Percentiles rank a stretch among this genome's conserved stretches.
phyloP scores from a whole-genome alignment of 2,329 filamentous ascomycete species.

The Cladophialophora yegresii region DNA sequence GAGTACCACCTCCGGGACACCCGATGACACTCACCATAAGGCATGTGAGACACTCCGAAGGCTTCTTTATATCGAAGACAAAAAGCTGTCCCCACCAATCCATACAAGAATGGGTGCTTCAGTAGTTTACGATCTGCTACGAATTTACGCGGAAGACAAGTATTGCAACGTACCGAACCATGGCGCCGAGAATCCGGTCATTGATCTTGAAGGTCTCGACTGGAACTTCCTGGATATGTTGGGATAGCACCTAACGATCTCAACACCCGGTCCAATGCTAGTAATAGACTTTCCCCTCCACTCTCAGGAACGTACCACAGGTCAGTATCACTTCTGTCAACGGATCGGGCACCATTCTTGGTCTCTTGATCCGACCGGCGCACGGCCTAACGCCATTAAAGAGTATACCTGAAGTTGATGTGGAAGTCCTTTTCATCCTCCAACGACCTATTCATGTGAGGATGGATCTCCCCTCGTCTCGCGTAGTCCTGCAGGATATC shows the following conservation, averaged over 20 bases:
- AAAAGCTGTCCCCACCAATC: slow-evolving; percentile 12
- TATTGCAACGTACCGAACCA: background rate
- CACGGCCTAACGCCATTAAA: background rate
- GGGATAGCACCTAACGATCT: background rate
- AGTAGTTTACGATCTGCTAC: slow-evolving; percentile 12
- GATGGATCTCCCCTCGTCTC: slow-evolving; percentile 5
- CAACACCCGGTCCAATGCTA: background rate
- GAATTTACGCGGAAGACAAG: slow-evolving; percentile 11
- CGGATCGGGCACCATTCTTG: background rate
- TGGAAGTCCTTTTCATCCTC: slow-evolving; percentile 6
- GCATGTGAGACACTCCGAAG: slow-evolving; percentile 5
- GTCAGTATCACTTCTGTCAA: background rate
- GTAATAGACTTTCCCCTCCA: background rate
- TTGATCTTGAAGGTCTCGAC: slow-evolving; percentile 19
- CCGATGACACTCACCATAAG: slow-evolving; percentile 12
- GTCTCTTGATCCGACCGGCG: background rate
- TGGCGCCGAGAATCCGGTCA: background rate
- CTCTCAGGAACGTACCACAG: background rate
- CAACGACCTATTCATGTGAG: slow-evolving; percentile 3
- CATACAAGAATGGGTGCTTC: slow-evolving; percentile 19
- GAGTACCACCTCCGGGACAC: background rate
- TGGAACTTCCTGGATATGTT: slow-evolving; percentile 30
- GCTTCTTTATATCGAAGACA: slow-evolving; percentile 13
- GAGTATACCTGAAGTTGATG: slow-evolving; percentile 7
- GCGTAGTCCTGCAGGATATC: background rate